Base-by-base conservation (phyloP, 2,329 filamentous ascomycete genomes). In the Daldinia eschscholtzii region DNA sequence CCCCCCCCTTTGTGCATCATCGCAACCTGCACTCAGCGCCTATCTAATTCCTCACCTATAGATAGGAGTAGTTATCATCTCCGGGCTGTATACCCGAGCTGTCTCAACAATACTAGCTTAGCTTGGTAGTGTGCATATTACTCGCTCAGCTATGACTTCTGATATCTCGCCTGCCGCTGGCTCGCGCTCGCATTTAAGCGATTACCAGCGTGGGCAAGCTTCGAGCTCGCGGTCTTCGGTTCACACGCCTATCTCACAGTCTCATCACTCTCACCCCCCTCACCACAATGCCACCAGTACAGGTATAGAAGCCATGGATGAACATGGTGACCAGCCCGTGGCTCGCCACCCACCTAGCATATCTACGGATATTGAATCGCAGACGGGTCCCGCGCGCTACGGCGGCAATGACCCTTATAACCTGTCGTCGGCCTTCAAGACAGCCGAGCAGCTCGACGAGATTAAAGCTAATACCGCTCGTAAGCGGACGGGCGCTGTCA, bases 391-490 rank as follows among this genome's bases (percentile, higher is more conserved):
- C 55, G 60, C 67, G 41, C 76, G 76, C 75, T 88, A 85, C 20
- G 79, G 81, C 28, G 89, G 90, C 72, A 91, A 88, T 75, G 95
- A 98, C 75, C 95, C 95, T 0, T 96, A 93, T 80, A 88, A 90
- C 61, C 89, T 98, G 3, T 89, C 92, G 0, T 87, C 88, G 2
- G 89, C 88, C 61, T 88, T 96, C 79, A 98, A 97, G 82, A 89
- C 91, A 20, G 84, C 89, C 33, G 87, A 86, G 18, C 93, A 98
- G 78, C 88, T 98, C 71, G 87, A 90, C 39, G 84, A 88, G 74
- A 95, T 97, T 79, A 89, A 89, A 70, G 91, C 93, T 64, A 97
- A 97, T 78, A 92, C 89, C 1, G 92, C 92, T 6, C 89, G 91
- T 70, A 95, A 94, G 82, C 90, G 93, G 57, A 85, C 76, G 61